Conservation (phyloP, 805 yeast species). For the Isabelozyma gotoi region DNA sequence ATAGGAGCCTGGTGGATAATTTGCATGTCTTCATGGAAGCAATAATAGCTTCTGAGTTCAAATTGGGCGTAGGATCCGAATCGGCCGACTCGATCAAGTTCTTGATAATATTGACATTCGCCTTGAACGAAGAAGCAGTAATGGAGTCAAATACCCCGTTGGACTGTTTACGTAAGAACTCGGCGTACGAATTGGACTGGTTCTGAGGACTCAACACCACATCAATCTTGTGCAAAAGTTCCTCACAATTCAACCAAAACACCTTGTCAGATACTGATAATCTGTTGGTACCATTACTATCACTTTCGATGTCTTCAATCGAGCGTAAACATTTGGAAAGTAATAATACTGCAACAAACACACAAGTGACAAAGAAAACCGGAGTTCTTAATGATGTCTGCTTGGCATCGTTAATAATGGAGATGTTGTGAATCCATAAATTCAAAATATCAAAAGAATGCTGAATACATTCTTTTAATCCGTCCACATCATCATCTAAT, state of each 20-base stretch:
- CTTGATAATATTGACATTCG: conserved; percentile 35
- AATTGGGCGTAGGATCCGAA: conserved; percentile 29
- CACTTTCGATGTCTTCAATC: conserved; percentile 40
- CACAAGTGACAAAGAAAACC: conserved; percentile 69
- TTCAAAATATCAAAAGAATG: conserved; percentile 59
- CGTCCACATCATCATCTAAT: conserved; percentile 56
- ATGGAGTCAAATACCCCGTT: conserved; percentile 53
- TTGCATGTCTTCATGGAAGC: conserved; percentile 48
- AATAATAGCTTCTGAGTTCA: conserved; percentile 41
- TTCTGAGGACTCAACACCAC: conserved; percentile 53
- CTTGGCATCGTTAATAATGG: conserved; percentile 62
- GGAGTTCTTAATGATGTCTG: conserved; percentile 73
- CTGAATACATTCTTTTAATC: conserved; percentile 60
- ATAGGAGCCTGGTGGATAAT: conserved; percentile 56
- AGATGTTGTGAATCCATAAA: conserved; percentile 72
- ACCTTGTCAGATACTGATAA: conserved; percentile 54
- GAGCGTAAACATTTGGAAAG: conserved; percentile 61
- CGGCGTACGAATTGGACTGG: conserved; percentile 54
- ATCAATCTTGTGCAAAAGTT: conserved; percentile 60
- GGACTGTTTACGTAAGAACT: conserved; percentile 56
- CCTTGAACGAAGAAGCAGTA: conserved; percentile 21
- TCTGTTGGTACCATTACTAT: conserved; percentile 12
- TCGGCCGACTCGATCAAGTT: conserved; percentile 45
- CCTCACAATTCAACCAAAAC: conserved; percentile 66
- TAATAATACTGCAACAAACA: conserved; percentile 60